Conservation (phyloP, 306 rosid genomes). For the Neltuma alba region DNA sequence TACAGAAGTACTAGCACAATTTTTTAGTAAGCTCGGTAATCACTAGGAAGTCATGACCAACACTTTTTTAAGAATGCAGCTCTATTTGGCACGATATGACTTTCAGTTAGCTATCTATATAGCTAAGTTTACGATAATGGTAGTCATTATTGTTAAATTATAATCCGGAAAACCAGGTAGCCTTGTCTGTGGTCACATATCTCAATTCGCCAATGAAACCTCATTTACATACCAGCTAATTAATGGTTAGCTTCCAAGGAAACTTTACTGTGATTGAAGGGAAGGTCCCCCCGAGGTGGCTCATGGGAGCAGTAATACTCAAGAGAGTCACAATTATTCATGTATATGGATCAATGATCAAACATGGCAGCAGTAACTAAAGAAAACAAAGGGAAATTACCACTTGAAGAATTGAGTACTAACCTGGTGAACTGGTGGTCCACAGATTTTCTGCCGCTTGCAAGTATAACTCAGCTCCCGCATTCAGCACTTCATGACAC, state of each 20-base stretch:
- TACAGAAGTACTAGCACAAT: slow-evolving; percentile 7
- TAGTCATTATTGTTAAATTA: neutral
- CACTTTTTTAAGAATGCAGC: neutral
- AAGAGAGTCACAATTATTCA: neutral
- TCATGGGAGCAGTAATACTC: neutral
- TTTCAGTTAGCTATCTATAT: neutral
- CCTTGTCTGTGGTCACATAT: neutral
- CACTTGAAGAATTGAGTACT: neutral
- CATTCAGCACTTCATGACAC: neutral
- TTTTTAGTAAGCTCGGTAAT: neutral
- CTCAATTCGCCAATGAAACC: neutral
- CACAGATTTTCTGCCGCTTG: neutral
- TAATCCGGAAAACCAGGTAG: neutral
- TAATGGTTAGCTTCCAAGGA: neutral
- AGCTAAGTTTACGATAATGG: neutral
- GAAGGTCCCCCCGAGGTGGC: neutral
- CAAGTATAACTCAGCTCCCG: neutral
- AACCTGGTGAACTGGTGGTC: neutral
- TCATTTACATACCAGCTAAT: neutral
- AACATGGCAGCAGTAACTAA: neutral
- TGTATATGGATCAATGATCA: neutral
- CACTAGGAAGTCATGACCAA: neutral
- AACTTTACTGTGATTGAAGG: neutral
- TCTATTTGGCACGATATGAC: neutral
- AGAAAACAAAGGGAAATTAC: neutral